Conservation (phyloP, 306 rosid species). For the Abrus pulchellus region DNA sequence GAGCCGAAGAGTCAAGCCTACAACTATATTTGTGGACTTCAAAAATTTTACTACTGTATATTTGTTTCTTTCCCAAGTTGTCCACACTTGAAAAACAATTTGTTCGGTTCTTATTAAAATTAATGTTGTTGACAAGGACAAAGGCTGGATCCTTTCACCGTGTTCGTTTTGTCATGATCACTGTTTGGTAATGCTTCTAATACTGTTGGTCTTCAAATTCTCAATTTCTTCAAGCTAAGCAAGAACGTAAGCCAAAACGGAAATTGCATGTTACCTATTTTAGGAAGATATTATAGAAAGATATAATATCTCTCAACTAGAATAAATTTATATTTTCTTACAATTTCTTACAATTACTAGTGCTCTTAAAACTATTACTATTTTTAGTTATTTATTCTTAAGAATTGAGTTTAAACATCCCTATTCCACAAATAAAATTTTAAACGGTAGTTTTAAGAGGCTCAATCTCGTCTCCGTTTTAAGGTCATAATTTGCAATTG, state of each 20-base stretch:
- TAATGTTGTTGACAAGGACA: background rate
- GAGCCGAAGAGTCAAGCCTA: conserved; percentile 6
- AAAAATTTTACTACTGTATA: background rate
- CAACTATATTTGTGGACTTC: background rate
- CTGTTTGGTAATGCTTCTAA: background rate
- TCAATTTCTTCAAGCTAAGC: background rate
- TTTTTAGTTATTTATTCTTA: too few species aligned
- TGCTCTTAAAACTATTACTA: too few species aligned
- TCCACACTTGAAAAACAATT: background rate
- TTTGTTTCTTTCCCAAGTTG: background rate
- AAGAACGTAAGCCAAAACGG: background rate
- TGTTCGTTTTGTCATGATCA: background rate
- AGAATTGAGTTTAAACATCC: too few species aligned
- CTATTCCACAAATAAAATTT: too few species aligned
- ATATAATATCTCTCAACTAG: too few species aligned
- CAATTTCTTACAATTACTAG: too few species aligned
- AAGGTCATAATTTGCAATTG: too few species aligned
- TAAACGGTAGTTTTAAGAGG: too few species aligned
- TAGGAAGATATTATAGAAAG: too few species aligned
- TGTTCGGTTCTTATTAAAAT: background rate
- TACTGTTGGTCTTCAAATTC: background rate
- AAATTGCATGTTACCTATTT: too few species aligned
- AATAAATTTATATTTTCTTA: too few species aligned
- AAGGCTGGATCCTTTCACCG: background rate
- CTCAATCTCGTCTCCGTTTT: too few species aligned